These are phyloP conservation scores for Aegilops speltoides DNA, from an alignment of 176 grass and related monocot species.

Conservation along the genomic window DNA sequence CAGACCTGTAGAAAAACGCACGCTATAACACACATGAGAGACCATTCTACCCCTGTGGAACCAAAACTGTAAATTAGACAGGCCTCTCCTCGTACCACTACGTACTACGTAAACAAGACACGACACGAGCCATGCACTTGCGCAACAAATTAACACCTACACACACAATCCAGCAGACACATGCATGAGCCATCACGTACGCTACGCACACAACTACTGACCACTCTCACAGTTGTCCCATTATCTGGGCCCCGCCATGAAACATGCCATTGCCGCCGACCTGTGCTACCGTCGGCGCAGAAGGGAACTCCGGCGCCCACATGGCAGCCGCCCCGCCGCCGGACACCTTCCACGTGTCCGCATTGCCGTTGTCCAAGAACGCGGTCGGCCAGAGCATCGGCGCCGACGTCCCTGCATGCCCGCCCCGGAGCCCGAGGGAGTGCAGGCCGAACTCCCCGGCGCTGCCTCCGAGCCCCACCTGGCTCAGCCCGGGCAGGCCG, in stretches of 20 bases:
- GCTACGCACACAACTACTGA: neutral
- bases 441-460: conserved; percentile 19
- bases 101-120: neutral
- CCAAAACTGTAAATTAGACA: conserved; percentile 8
- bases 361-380: neutral
- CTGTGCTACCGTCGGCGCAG: neutral
- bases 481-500: conserved; percentile 23
- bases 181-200: neutral
- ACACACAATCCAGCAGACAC: neutral
- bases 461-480: neutral
- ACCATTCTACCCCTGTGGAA: neutral
- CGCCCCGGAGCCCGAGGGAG: conserved; percentile 28
- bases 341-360: conserved; percentile 45
- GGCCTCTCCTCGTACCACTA: neutral
- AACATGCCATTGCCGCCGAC: conserved; percentile 24
- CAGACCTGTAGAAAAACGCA: neutral
- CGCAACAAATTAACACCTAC: neutral
- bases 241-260: conserved; percentile 30
- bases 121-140: neutral
- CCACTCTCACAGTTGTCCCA: neutral
- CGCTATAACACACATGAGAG: neutral
- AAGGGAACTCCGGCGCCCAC: conserved; percentile 61
- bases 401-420: neutral
- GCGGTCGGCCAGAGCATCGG: conserved; percentile 31
- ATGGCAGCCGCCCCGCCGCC: conserved; percentile 3